These are phyloP conservation scores for Pythium rishiriense DNA, from an alignment of 352 stramenopile species.

Conservation along the genomic window DNA sequence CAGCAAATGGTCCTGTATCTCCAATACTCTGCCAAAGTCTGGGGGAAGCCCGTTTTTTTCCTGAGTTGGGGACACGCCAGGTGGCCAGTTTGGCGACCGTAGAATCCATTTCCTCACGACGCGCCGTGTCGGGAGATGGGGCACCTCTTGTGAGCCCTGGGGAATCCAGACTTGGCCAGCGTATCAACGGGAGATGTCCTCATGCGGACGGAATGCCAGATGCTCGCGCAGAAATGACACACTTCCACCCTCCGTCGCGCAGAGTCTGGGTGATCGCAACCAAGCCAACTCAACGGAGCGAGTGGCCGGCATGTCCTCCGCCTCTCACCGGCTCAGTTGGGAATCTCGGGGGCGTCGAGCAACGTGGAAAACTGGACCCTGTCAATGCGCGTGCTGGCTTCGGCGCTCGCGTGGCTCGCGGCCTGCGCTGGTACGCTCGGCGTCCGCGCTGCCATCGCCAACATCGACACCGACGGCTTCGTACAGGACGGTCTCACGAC, in stretches of 20 bases:
- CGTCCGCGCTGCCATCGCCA: not conserved
- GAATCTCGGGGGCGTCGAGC: not conserved
- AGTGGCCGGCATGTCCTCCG: not conserved
- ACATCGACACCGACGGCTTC: conserved; percentile 22
- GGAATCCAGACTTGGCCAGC: not conserved
- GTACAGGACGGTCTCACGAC: conserved; percentile 39
- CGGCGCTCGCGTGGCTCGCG: conserved; percentile 6
- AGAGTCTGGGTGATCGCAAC: not conserved
- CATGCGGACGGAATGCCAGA: not conserved
- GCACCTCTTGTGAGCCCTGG: too few species aligned
- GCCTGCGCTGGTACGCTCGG: not conserved
- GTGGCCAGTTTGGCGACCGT: not conserved
- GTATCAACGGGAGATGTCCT: not conserved
- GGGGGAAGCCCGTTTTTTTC: too few species aligned
- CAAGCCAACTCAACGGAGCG: not conserved
- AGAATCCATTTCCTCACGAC: not conserved
- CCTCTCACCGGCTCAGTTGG: conserved; percentile 3
- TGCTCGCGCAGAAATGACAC: conserved; percentile 4
- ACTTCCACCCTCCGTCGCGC: too few species aligned
- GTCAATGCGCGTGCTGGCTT: not conserved
- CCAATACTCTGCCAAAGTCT: not conserved
- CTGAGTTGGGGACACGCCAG: not conserved
- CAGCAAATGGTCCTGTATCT: not conserved
- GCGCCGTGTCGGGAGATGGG: too few species aligned
- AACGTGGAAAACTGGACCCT: not conserved